phyloP scores from a whole-genome alignment of 2,329 filamentous ascomycete genomes.

The Pseudogymnoascus sp. region DNA sequence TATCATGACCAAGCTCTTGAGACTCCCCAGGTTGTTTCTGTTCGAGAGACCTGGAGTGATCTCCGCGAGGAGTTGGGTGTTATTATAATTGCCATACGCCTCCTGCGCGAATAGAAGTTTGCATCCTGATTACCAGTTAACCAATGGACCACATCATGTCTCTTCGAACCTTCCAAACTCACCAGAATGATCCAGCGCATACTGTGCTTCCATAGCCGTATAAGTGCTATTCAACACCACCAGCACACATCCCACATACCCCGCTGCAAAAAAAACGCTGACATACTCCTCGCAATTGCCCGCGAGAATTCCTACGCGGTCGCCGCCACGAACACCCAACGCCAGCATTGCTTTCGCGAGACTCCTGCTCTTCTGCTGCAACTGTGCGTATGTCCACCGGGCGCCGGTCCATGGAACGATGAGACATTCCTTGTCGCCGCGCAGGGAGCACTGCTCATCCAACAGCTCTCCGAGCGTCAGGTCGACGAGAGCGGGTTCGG shows the following conservation, averaged over 20 bases:
- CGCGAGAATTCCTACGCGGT: constrained; percentile 19
- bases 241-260: constrained; percentile 52
- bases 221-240: constrained; percentile 81
- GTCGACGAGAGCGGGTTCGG: constrained; percentile 61
- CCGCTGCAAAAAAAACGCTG: constrained; percentile 18
- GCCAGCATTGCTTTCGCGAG: constrained; percentile 59
- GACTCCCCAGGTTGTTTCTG: constrained; percentile 31
- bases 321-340: constrained; percentile 50
- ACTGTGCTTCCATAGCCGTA: constrained; percentile 62
- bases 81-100: constrained; percentile 58
- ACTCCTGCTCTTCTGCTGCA: constrained; percentile 53
- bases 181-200: constrained; percentile 64
- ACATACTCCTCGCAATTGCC: constrained; percentile 25
- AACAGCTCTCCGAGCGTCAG: constrained; percentile 66
- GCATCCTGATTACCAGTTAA: constrained; percentile 43
- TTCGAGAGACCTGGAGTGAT: constrained; percentile 37
- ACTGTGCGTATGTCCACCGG: constrained; percentile 62
- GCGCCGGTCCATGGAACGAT: constrained; percentile 70
- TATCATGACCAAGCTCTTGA: constrained; percentile 52
- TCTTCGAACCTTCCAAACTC: constrained; percentile 20
- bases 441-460: constrained; percentile 59
- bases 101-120: constrained; percentile 66
- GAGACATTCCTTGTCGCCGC: constrained; percentile 57
- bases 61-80: constrained; percentile 48
- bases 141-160: background rate